A percentile compares a stretch with the other conserved stretches of the same genome.
phyloP scores from a whole-genome alignment of 2,329 filamentous ascomycete genomes.

The Pseudopyrenochaeta lycopersici region DNA sequence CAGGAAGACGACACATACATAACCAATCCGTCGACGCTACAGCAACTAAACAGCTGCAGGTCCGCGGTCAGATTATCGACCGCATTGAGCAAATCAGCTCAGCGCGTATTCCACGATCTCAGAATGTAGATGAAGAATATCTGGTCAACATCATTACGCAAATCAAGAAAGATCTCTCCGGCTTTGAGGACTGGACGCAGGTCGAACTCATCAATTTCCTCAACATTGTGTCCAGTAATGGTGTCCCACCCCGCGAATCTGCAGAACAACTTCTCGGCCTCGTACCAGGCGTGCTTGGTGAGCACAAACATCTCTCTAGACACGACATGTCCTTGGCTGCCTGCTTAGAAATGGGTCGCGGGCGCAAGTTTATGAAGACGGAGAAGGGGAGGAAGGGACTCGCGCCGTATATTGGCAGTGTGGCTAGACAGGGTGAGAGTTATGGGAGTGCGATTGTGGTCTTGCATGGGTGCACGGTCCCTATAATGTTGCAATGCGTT shows the following conservation, averaged over 20 bases:
- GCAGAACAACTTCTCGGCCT: slow-evolving; percentile 18
- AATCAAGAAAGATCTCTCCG: slow-evolving; percentile 9
- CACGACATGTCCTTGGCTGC: background rate
- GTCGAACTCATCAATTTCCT: slow-evolving; percentile 18
- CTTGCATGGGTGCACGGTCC: slow-evolving; percentile 26
- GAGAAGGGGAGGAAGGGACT: slow-evolving; percentile 17
- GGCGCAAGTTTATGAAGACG: slow-evolving; percentile 19
- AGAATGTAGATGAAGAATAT: slow-evolving; percentile 9
- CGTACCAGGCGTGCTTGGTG: background rate
- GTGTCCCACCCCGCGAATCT: slow-evolving; percentile 5
- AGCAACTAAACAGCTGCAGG: slow-evolving; percentile 10
- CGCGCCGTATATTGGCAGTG: slow-evolving; percentile 19
- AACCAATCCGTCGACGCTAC: slow-evolving; percentile 1
- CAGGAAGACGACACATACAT: slow-evolving; percentile 11
- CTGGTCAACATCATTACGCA: slow-evolving; percentile 4
- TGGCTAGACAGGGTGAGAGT: background rate
- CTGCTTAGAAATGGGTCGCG: slow-evolving; percentile 14
- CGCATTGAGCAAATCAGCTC: slow-evolving; percentile 12
- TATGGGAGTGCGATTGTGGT: slow-evolving; percentile 18
- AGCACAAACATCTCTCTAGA: background rate
- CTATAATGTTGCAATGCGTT: slow-evolving; percentile 19
- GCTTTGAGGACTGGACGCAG: slow-evolving; percentile 10
- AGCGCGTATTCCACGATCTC: slow-evolving; percentile 5
- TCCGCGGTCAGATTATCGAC: slow-evolving; percentile 21
- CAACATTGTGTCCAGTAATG: slow-evolving; percentile 12